These are phyloP conservation scores for Evansstolkia leycettana DNA, from an alignment of 495 filamentous ascomycete species.

Conservation along the genomic window DNA sequence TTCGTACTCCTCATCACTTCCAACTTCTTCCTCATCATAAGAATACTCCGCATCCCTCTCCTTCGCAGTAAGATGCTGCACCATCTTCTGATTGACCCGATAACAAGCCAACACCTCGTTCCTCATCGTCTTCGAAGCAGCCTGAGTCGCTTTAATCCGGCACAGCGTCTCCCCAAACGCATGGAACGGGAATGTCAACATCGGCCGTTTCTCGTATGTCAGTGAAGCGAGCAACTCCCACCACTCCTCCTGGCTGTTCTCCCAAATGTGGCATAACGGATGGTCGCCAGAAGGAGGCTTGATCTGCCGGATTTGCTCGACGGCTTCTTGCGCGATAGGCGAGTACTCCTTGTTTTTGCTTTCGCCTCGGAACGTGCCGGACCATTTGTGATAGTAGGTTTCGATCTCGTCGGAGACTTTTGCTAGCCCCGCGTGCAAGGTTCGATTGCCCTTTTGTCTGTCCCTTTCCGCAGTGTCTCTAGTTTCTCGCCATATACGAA, in stretches of 20 bases:
- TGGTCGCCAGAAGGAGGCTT: constrained; percentile 22
- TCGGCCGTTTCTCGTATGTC: constrained; percentile 36
- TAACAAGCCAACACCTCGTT: constrained; percentile 20
- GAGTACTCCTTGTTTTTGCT: constrained; percentile 11
- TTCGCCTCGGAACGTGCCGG: constrained; percentile 1
- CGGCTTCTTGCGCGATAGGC: constrained; percentile 10
- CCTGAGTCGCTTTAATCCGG: constrained; percentile 42
- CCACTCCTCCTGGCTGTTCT: constrained; percentile 25
- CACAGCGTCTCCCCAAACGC: constrained; percentile 53
- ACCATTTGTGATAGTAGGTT: constrained; percentile 11
- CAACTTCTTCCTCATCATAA: constrained; percentile 5
- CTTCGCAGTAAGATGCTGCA: constrained; percentile 12
- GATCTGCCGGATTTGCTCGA: constrained; percentile 12
- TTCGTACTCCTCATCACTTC: constrained; percentile 18
- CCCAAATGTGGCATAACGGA: constrained; percentile 31
- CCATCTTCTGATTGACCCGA: constrained; percentile 21
- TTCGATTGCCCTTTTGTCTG: background rate
- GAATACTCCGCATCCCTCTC: constrained; percentile 5
- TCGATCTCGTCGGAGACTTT: constrained; percentile 5
- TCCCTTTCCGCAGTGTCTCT: constrained; percentile 5
- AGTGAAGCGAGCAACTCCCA: constrained; percentile 48
- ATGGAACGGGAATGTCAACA: constrained; percentile 41
- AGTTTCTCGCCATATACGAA: constrained; percentile 16
- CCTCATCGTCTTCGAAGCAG: constrained; percentile 14
- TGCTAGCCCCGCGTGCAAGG: constrained; percentile 20